phyloP scores from a whole-genome alignment of 768 basidiomycete species.

The Paxillus rubicundulus region DNA sequence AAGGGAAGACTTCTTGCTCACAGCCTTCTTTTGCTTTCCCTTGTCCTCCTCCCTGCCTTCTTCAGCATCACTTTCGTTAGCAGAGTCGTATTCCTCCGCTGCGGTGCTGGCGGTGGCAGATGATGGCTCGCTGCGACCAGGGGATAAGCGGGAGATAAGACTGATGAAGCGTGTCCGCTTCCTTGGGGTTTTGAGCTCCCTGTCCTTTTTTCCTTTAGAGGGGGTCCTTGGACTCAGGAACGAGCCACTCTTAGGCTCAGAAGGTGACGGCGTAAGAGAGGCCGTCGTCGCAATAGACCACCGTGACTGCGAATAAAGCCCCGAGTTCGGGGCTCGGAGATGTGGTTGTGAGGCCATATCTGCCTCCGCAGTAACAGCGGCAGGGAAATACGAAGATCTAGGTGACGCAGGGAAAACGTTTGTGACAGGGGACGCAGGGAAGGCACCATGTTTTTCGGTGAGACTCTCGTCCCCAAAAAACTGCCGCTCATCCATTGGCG shows the following conservation, averaged over 20 bases:
- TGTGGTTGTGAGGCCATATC: slow-evolving; percentile 1
- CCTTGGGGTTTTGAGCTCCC: slow-evolving; percentile 24
- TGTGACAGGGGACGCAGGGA: neutral
- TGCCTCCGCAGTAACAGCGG: neutral
- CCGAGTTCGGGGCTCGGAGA: slow-evolving; percentile 1
- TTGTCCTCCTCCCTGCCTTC: slow-evolving; percentile 15
- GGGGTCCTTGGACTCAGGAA: slow-evolving; percentile 11
- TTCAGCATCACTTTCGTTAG: slow-evolving; percentile 22
- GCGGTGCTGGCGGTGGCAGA: neutral
- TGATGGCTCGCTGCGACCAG: slow-evolving; percentile 23
- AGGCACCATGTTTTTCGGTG: neutral
- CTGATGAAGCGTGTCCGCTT: slow-evolving; percentile 34
- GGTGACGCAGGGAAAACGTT: slow-evolving; percentile 11
- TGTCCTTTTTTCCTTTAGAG: slow-evolving; percentile 19
- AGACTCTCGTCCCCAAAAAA: slow-evolving; percentile 1
- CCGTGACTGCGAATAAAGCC: slow-evolving; percentile 8
- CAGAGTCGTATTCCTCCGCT: slow-evolving; percentile 21
- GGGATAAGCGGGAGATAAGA: slow-evolving; percentile 31
- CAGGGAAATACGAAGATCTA: neutral
- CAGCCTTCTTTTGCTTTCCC: slow-evolving; percentile 11
- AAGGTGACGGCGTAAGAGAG: slow-evolving; percentile 19
- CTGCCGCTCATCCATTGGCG: slow-evolving; percentile 14
- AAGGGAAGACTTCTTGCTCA: slow-evolving; percentile 30
- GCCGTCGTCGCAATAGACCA: slow-evolving; percentile 35
- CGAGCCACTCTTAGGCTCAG: slow-evolving; percentile 7